Evolutionary conservation across 129 eudicot genomes (phyloP).

Genomic region (Erigeron canadensis): DNA sequence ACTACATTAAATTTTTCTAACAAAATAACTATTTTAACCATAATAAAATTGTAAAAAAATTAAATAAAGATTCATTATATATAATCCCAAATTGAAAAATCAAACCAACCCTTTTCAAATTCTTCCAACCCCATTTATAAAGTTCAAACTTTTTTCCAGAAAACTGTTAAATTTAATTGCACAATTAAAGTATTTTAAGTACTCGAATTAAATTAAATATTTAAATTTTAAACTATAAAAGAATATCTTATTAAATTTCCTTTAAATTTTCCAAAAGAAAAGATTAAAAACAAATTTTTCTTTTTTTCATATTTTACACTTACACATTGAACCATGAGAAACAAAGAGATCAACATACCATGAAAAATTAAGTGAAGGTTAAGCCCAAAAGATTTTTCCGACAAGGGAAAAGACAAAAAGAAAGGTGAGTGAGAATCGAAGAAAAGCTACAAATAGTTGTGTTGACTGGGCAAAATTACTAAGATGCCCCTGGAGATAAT

Average conservation of each 20-base stretch:
- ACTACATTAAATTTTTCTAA: not conserved
- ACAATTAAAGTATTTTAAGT: not conserved
- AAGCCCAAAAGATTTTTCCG: not conserved
- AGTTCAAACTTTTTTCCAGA: not conserved
- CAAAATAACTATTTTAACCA: not conserved
- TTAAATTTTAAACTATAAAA: no score
- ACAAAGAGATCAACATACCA: constrained; percentile 22
- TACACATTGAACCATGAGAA: not conserved
- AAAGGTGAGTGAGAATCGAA: not conserved
- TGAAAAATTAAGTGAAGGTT: constrained; percentile 5
- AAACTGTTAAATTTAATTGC: not conserved
- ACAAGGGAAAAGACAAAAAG: no score
- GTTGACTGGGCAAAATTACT: not conserved
- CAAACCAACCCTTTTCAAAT: constrained; percentile 17
- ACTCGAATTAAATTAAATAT: no score
- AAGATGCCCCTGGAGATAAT: constrained; percentile 11
- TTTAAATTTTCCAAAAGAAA: no score
- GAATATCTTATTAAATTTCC: no score
- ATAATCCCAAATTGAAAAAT: not conserved
- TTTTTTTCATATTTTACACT: not conserved
- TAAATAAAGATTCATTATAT: not conserved
- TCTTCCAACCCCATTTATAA: constrained; percentile 18
- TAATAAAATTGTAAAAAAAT: not conserved
- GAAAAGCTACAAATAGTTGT: constrained; percentile 1
- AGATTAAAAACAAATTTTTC: no score